Base-by-base conservation (phyloP, 1,139 yeast genomes). In the Pichia sp. region DNA sequence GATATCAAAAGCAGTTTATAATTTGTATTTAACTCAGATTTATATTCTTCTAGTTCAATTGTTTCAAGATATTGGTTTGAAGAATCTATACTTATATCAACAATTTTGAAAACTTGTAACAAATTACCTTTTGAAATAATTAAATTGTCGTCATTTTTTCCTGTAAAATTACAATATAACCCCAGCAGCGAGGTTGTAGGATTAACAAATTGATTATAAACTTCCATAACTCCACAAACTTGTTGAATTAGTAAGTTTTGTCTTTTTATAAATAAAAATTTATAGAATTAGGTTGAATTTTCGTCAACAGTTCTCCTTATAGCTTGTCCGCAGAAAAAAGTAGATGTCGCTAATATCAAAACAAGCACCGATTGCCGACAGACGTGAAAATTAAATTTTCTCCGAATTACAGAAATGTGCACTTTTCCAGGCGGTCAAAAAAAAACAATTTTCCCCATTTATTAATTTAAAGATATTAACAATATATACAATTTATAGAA, bases 171-270 rank as follows among this genome's bases (percentile, higher is more conserved):
- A 56, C 91, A 83, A 6, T 81, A 73, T 31, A 84, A 61, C 49
- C 87, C 76, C 58, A 80, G 81, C 16, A 84, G 69, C 41, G 89
- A 90, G 59, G 83, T 77, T 2, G 96, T 75, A 4, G 97, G 96
- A 59, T 83, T 87, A 48, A 88, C 75, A 62, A 90, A 75, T 67
- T 87, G 93, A 59, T 84, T 83, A 68, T 85, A 88, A 19, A 87
- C 85, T 63, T 90, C 91, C 98, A 91, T 89, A 9, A 7, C 19
- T 29, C 16, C 25, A 36, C 22, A 10, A 11, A 27, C 16, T 11
- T 19, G 2, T 19, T 19, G 7, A 31, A 14, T 31, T 14, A 14
- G 8, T 5, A 14, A 13, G 10, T 6, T 31, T 10, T 33, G 8
- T 33, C 16, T 6, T n/a, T 16, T 2, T 7, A n/a, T 7, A 33